These are phyloP conservation scores for Sarocladiaceae sp. DNA, from an alignment of 2,329 filamentous ascomycete species.

Conservation along the genomic window DNA sequence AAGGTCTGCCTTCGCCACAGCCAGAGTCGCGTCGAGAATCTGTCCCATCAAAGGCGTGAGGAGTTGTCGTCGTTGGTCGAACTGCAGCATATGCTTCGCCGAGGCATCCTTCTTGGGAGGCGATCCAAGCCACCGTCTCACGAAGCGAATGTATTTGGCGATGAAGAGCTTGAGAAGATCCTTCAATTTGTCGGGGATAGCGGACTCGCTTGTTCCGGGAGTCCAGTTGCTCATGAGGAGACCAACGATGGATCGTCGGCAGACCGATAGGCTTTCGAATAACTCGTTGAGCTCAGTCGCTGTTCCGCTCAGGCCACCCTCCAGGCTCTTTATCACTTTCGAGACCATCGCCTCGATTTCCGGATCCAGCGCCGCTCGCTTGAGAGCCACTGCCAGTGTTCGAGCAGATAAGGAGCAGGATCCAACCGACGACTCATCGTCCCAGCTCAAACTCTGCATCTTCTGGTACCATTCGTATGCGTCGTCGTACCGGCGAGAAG, in stretches of 20 bases:
- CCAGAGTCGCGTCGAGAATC: slow-evolving; percentile 54
- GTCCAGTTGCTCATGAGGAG: slow-evolving; percentile 31
- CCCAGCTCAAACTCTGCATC: slow-evolving; percentile 31
- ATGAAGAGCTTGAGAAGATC: slow-evolving; percentile 49
- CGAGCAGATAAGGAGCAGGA: slow-evolving; percentile 49
- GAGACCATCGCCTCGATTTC: slow-evolving; percentile 36
- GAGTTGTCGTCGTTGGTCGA: slow-evolving; percentile 52
- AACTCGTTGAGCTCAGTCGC: slow-evolving; percentile 55
- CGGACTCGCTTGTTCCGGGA: slow-evolving; percentile 12
- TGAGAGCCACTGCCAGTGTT: slow-evolving; percentile 48
- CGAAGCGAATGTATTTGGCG: slow-evolving; percentile 53
- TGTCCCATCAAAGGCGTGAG: slow-evolving; percentile 46
- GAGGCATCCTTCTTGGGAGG: slow-evolving; percentile 42
- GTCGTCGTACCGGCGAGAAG: slow-evolving; percentile 39
- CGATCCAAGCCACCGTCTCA: slow-evolving; percentile 56
- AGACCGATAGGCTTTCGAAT: slow-evolving; percentile 47
- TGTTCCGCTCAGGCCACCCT: slow-evolving; percentile 54
- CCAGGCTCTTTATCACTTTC: slow-evolving; percentile 47
- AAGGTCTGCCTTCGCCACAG: slow-evolving; percentile 47
- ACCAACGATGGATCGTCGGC: slow-evolving; percentile 48
- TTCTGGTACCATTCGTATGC: slow-evolving; percentile 50
- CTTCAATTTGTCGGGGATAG: slow-evolving; percentile 17
- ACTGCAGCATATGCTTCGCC: slow-evolving; percentile 53
- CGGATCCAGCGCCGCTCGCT: slow-evolving; percentile 29
- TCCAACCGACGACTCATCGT: slow-evolving; percentile 40